These are phyloP conservation scores for Fistulina hepatica DNA, from an alignment of 1,284 basidiomycete species.

Conservation along the genomic window DNA sequence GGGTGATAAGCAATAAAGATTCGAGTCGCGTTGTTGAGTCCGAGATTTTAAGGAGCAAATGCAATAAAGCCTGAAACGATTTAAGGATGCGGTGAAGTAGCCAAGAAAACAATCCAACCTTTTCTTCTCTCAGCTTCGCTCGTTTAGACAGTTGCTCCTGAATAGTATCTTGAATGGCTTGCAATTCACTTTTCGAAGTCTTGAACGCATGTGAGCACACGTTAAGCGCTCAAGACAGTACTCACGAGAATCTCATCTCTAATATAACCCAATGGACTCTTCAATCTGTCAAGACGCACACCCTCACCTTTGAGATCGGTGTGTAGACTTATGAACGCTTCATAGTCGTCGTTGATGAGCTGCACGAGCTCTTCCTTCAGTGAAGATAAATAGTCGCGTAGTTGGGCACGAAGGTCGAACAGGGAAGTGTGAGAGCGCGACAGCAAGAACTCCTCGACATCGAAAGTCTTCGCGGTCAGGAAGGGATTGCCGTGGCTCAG, in stretches of 20 bases:
- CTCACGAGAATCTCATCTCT: conserved; percentile 60
- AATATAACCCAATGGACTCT: conserved; percentile 54
- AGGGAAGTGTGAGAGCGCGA: conserved; percentile 81
- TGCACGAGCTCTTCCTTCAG: conserved; percentile 89
- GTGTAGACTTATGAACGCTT: conserved; percentile 92
- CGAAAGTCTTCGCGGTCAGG: conserved; percentile 58
- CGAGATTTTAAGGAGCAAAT: conserved; percentile 79
- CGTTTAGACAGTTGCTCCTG: conserved; percentile 69
- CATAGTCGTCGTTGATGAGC: conserved; percentile 96
- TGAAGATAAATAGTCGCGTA: conserved; percentile 73
- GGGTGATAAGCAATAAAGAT: conserved; percentile 59
- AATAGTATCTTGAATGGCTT: conserved; percentile 60
- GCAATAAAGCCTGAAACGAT: conserved; percentile 55
- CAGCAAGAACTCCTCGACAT: conserved; percentile 82
- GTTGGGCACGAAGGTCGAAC: conserved; percentile 76
- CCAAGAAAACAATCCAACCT: conserved; percentile 38
- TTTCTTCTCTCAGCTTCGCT: conserved; percentile 69
- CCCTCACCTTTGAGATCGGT: conserved; percentile 83
- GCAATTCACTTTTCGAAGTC: conserved; percentile 47
- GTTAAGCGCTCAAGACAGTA: conserved; percentile 11
- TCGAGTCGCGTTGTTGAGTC: conserved; percentile 80
- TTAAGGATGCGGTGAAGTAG: conserved; percentile 4
- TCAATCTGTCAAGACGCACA: conserved; percentile 53
- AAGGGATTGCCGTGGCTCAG: conserved; percentile 72
- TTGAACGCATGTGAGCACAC: neutral